Conservation (phyloP, 495 filamentous ascomycete genomes). For the Hypoxylon rickii region DNA sequence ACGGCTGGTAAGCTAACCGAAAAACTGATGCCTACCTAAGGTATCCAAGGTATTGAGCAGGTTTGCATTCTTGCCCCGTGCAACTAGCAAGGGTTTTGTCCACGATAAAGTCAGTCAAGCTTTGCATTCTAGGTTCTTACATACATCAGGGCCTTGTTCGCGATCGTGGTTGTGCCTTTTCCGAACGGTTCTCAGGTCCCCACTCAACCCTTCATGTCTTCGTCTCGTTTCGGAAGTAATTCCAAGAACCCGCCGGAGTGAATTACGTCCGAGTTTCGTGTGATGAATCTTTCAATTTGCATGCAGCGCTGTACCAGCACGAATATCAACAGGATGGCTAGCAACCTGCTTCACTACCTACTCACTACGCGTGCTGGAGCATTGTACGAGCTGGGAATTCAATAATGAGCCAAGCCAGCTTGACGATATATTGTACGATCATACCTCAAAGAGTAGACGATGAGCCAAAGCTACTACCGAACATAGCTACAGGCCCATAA, state of each 20-base stretch:
- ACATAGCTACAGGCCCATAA: constrained; percentile 28
- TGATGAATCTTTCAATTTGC: constrained; percentile 18
- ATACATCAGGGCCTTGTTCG: constrained; percentile 23
- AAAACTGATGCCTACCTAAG: constrained; percentile 23
- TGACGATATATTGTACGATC: no score
- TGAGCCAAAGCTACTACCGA: constrained; percentile 20
- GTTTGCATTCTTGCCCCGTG: constrained; percentile 25
- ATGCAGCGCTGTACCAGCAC: constrained; percentile 8
- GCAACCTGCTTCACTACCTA: constrained; percentile 6
- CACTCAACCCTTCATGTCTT: constrained; percentile 15
- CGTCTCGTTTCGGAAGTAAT: constrained; percentile 13
- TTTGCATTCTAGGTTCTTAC: constrained; percentile 36
- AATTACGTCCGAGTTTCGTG: constrained; percentile 6
- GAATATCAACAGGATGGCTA: constrained; percentile 4
- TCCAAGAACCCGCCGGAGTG: constrained; percentile 22
- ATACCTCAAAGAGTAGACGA: no score
- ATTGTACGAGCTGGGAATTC: constrained; percentile 13
- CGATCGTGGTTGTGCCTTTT: constrained; percentile 13
- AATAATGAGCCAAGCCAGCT: no score
- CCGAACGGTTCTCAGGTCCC: constrained; percentile 1
- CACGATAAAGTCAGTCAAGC: constrained; percentile 13
- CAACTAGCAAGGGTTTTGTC: constrained; percentile 17
- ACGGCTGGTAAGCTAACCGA: constrained; percentile 12
- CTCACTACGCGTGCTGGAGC: constrained; percentile 7
- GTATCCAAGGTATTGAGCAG: constrained; percentile 13